A percentile compares a stretch with the other conserved stretches of the same genome.
Conservation (phyloP, 2,329 filamentous ascomycete genomes). For the Helicocarpus griseus region DNA sequence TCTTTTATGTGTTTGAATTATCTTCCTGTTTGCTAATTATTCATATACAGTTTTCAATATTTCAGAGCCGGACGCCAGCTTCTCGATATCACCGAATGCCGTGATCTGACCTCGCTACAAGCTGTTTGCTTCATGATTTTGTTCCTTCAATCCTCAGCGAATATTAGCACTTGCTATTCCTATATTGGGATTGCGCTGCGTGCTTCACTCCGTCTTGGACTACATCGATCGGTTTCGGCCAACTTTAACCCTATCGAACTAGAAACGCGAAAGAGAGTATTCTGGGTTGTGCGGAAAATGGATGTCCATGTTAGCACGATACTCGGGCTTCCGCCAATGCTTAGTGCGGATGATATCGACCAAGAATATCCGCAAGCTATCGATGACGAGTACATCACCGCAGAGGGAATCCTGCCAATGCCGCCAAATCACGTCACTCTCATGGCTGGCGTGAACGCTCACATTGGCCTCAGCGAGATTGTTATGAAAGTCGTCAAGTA, state of each 20-base stretch:
- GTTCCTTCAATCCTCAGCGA: conserved; percentile 70
- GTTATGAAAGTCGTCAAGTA: conserved; percentile 54
- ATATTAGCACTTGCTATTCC: conserved; percentile 68
- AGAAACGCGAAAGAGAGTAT: conserved; percentile 60
- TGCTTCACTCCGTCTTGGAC: conserved; percentile 64
- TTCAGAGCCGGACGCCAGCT: conserved; percentile 59
- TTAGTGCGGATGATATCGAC: conserved; percentile 42
- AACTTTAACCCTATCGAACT: conserved; percentile 62
- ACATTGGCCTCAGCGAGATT: conserved; percentile 48
- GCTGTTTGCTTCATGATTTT: conserved; percentile 70
- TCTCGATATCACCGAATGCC: conserved; percentile 53
- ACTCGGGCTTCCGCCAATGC: conserved; percentile 39
- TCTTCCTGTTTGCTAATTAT: conserved; percentile 6
- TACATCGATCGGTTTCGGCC: conserved; percentile 63
- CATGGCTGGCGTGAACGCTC: conserved; percentile 52
- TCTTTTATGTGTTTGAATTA: background rate
- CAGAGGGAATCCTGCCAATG: conserved; percentile 41
- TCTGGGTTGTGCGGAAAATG: conserved; percentile 43
- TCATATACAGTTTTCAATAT: conserved; percentile 56
- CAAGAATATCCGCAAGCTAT: conserved; percentile 38
- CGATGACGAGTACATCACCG: conserved; percentile 39
- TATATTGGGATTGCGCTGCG: conserved; percentile 70
- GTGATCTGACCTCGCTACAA: conserved; percentile 65
- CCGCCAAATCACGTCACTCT: conserved; percentile 46
- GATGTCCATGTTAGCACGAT: conserved; percentile 43